Base-by-base conservation (phyloP, 139 green algal species). In the Auxenochlorella pyrenoidosa region DNA sequence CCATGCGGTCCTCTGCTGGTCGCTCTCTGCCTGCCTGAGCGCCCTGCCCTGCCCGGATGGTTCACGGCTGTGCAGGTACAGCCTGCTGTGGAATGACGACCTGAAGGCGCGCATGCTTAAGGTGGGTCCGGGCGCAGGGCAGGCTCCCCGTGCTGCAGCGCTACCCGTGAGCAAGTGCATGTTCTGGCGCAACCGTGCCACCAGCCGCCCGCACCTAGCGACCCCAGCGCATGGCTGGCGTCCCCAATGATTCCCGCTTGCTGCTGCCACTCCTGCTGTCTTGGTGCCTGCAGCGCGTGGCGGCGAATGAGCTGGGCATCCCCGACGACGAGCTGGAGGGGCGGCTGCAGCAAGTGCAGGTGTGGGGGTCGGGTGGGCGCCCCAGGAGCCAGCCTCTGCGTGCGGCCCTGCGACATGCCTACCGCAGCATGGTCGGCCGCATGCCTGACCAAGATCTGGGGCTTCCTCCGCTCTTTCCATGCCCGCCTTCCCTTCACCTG, bases 81-180 rank as follows among this genome's bases (percentile, higher is more conserved):
- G 95, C 0, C 73, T 94, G 5, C 79, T 94, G 59, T 97, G 93
- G 93, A 94, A 91, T 44, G 93, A 97, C 40, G 92, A 93, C 72
- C 84, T 97, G 4, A 96, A 96, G 26, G 21, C 90, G 3, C 90
- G 92, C 41, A 84, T 97, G 2, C 89, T 96, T 24, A 94, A 93
- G 89, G 93, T 95, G 80, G 13, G 65, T 5, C 58, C 15, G 2
- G 18, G 12, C 65, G 28, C 43, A 32, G n/a, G 3, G 32, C 24
- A 77, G 18, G 43, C 26, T 71, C 2, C 28, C 12, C 3, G 2
- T 71, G 63, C 63, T 34, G 63, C 63, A 38, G 63, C 63, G 63
- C 12, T 10, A 54, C 47, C 47, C 47, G 8, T n/a, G n/a, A n/a
- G 10, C 47, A 54, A 18, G 47, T 10, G 8, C 47, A 54, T 54